Conservation (phyloP, 1,284 basidiomycete genomes). For the Peniophora sp. region DNA sequence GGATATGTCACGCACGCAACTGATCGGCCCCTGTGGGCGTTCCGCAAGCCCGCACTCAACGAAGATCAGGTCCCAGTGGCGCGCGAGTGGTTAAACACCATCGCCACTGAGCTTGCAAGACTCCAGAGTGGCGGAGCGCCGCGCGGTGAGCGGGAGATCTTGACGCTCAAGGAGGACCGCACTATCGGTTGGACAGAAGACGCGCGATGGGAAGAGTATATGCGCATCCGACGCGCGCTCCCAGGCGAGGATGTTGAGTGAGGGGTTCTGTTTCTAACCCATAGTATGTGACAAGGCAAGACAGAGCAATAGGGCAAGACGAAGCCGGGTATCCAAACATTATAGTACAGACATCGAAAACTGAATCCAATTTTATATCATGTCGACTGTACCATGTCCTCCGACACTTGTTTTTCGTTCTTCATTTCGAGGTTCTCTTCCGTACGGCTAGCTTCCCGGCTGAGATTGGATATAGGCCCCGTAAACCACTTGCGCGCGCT, state of each 20-base stretch:
- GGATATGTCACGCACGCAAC: constrained; percentile 65
- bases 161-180: constrained; percentile 42
- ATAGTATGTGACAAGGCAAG: background rate
- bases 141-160: constrained; percentile 27
- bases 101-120: constrained; percentile 32
- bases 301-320: too few species aligned
- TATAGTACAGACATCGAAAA: too few species aligned
- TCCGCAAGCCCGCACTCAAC: constrained; percentile 33
- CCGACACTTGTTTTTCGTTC: background rate
- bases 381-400: too few species aligned
- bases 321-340: too few species aligned
- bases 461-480: constrained; percentile 51
- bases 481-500: constrained; percentile 67
- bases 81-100: constrained; percentile 39
- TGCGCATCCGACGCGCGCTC: constrained; percentile 24
- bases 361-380: too few species aligned
- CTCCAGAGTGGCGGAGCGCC: constrained; percentile 27
- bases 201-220: constrained; percentile 37
- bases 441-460: background rate
- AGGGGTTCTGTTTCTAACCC: background rate
- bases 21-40: constrained; percentile 44
- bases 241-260: constrained; percentile 7
- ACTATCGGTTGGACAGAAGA: constrained; percentile 50
- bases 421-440: background rate
- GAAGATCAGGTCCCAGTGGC: constrained; percentile 37